Evolutionary conservation across 106 monocot genomes (phyloP).

Genomic region (Dendrobium huoshanense): DNA sequence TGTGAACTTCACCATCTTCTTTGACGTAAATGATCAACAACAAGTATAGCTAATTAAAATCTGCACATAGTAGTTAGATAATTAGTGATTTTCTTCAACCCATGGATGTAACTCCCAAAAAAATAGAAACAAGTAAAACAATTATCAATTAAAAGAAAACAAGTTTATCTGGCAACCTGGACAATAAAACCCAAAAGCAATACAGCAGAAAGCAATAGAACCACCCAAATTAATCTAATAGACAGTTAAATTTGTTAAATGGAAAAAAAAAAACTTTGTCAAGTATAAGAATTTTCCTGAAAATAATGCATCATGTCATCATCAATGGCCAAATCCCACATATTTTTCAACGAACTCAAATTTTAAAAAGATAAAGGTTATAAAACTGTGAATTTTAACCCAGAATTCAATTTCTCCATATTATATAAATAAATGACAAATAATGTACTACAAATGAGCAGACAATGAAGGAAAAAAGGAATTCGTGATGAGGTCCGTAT

Average conservation of each 20-base stretch:
- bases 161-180: no score
- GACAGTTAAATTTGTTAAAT: background rate
- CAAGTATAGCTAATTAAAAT: background rate
- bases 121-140: background rate
- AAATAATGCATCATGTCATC: background rate
- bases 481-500: no score
- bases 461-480: no score
- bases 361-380: no score
- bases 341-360: no score
- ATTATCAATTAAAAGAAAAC: background rate
- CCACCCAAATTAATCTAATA: background rate
- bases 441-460: no score
- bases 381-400: no score
- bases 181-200: background rate
- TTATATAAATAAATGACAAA: no score
- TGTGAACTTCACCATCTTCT: slow-evolving; percentile 61
- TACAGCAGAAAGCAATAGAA: background rate
- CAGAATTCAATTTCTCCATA: no score
- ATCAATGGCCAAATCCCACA: no score
- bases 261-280: background rate
- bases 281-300: background rate
- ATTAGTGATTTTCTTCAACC: background rate
- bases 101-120: background rate
- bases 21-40: slow-evolving; percentile 2
- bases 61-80: background rate